Evolutionary conservation across 192 early-diverging fungal species (phyloP), one percentile per base, ranked within the genome.

Genomic region (Phlyctochytrium bullatum): DNA sequence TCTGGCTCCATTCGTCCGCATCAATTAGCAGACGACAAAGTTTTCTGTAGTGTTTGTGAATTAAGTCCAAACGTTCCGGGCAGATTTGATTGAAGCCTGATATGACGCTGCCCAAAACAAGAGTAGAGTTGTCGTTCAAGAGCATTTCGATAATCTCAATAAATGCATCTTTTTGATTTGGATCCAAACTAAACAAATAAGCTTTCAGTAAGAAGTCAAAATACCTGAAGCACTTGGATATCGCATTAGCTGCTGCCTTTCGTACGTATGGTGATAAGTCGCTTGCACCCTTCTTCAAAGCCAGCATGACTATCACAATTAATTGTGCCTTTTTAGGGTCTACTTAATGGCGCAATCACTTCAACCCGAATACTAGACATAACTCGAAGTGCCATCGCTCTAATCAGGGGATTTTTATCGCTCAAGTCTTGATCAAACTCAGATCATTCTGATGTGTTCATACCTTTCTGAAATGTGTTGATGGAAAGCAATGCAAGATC

Each of bases 1-100:
- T 83, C 74, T 98, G 96, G 14, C 90, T 92, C 97, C 97, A 99
- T 74, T 97, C 93, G 79, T 99, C 96, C 36, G 91, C 84, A 31
- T 96, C 95, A 16, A 85, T 73, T 27, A 99, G 74, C 85, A 94
- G 80, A 35, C 74, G 74, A 71, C 95, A 97, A 61, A 95, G 80
- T 40, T 96, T 92, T 52, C 92, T 85, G 76, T 85, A 99, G 67
- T 93, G 91, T 31, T 76, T 78, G 73, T 99, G 97, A 31, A 98
- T 90, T 58, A 94, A 65, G 54, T 93, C 93, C 62, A 91, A 81
- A 57, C 89, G 73, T 36, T 88, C 87, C 4, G 95, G 95, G 67
- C 95, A 95, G 14, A 97, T 88, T 40, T 88, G 84, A 50, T 87
- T 86, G 71, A 95, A 92, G n/a, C 91, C 91, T 66, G 86, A 85